Evolutionary conservation across 2,329 filamentous ascomycete species (phyloP).

Genomic region (Plenodomus biglobosus): DNA sequence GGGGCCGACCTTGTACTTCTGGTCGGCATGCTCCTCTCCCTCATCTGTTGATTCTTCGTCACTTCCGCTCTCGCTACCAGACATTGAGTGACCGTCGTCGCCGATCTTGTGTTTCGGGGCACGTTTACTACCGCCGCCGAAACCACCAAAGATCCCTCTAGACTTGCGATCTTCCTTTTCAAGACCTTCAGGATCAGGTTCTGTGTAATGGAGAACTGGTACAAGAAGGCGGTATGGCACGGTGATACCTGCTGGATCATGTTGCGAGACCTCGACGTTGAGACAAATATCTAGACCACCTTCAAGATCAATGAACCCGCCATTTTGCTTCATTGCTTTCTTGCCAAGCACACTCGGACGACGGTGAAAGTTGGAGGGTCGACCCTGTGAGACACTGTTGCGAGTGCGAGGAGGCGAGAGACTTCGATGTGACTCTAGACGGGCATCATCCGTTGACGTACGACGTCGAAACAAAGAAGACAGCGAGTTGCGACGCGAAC

Average conservation of each 20-base stretch:
- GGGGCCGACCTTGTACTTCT: conserved; percentile 41
- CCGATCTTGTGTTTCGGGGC: conserved; percentile 26
- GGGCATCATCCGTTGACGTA: conserved; percentile 32
- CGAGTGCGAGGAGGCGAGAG: conserved; percentile 19
- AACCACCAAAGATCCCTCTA: conserved; percentile 30
- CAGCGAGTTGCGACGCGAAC: conserved; percentile 39
- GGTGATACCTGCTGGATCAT: conserved; percentile 85
- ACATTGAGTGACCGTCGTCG: conserved; percentile 38
- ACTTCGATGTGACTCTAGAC: conserved; percentile 31
- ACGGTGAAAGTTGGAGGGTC: conserved; percentile 48
- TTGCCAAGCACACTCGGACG: conserved; percentile 49
- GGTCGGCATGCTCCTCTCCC: conserved; percentile 31
- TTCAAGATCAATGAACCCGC: conserved; percentile 67
- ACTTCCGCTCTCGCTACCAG: conserved; percentile 29
- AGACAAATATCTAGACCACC: conserved; percentile 83
- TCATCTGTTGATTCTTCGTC: conserved; percentile 32
- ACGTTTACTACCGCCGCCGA: conserved; percentile 22
- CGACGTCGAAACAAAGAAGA: conserved; percentile 40
- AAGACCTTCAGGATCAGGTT: conserved; percentile 16
- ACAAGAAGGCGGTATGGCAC: conserved; percentile 84
- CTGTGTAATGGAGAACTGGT: conserved; percentile 64
- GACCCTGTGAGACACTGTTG: conserved; percentile 19
- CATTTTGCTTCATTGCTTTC: conserved; percentile 39
- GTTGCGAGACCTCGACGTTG: conserved; percentile 84
- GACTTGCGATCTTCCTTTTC: conserved; percentile 31